Evolutionary conservation across 768 basidiomycete genomes (phyloP).

Genomic region (Phanerodontia chrysosporium): DNA sequence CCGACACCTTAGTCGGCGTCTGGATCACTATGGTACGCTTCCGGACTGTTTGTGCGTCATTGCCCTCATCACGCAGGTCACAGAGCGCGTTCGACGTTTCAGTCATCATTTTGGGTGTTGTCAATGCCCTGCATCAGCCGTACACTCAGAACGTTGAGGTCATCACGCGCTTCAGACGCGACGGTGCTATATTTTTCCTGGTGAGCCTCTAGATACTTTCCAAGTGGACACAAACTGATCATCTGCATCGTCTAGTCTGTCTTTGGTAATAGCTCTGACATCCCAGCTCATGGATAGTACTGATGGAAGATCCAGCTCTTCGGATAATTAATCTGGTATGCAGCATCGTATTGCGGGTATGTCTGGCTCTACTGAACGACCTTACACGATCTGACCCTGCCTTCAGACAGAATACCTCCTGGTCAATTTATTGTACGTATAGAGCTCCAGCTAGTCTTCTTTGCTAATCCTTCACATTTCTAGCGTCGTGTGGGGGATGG

Average conservation of each 20-base stretch:
- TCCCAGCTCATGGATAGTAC: neutral
- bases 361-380: neutral
- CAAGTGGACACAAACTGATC: neutral
- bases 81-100: slow-evolving; percentile 8
- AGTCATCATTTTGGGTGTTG: neutral
- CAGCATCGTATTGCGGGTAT: slow-evolving; percentile 1
- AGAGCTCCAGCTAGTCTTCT: neutral
- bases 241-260: neutral
- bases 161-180: neutral
- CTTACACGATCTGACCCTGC: neutral
- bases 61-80: neutral
- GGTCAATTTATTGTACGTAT: neutral
- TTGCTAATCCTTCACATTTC: neutral
- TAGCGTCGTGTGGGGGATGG: slow-evolving; percentile 6
- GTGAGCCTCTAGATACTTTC: neutral
- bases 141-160: slow-evolving; percentile 1
- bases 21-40: slow-evolving; percentile 7
- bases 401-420: neutral
- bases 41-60: neutral
- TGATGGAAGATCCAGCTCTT: neutral
- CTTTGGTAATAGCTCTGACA: neutral
- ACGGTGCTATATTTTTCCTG: slow-evolving; percentile 10
- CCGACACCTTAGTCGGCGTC: neutral
- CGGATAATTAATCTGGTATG: slow-evolving; percentile 5
- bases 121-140: slow-evolving; percentile 8